Percentiles rank a stretch among this genome's conserved stretches.
These are phyloP conservation scores for Paulownia fortunei DNA, from an alignment of 257 asterid species.

Conservation along the genomic window DNA sequence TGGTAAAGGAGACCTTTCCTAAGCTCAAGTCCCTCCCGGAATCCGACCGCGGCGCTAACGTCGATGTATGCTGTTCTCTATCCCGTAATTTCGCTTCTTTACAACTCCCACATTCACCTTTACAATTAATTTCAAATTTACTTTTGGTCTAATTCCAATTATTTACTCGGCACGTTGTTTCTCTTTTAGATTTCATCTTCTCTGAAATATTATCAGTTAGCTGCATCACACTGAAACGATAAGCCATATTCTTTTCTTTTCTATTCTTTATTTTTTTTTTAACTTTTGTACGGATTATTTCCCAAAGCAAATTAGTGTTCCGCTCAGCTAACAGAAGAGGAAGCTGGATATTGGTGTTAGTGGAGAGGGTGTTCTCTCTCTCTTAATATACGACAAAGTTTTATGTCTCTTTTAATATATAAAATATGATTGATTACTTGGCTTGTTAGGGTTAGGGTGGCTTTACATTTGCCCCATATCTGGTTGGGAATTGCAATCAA, in stretches of 20 bases:
- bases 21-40: conserved; percentile 30
- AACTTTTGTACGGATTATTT: no score
- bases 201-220: neutral
- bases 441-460: neutral
- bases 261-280: no score
- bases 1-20: conserved; percentile 28
- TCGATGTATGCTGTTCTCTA: conserved; percentile 22
- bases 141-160: neutral
- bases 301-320: no score
- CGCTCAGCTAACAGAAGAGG: no score
- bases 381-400: no score
- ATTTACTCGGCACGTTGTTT: neutral
- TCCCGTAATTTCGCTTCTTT: neutral
- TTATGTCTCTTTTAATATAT: neutral
- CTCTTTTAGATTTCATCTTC: neutral
- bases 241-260: neutral
- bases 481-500: neutral
- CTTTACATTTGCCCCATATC: neutral
- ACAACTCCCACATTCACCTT: neutral
- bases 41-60: conserved; percentile 5
- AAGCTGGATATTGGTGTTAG: no score
- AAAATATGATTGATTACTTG: neutral
- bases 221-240: neutral
- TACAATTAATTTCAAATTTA: neutral
- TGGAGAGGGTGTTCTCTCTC: no score